These are phyloP conservation scores for Hibiscus trionum DNA, from an alignment of 345 rosid genomes.

Conservation along the genomic window DNA sequence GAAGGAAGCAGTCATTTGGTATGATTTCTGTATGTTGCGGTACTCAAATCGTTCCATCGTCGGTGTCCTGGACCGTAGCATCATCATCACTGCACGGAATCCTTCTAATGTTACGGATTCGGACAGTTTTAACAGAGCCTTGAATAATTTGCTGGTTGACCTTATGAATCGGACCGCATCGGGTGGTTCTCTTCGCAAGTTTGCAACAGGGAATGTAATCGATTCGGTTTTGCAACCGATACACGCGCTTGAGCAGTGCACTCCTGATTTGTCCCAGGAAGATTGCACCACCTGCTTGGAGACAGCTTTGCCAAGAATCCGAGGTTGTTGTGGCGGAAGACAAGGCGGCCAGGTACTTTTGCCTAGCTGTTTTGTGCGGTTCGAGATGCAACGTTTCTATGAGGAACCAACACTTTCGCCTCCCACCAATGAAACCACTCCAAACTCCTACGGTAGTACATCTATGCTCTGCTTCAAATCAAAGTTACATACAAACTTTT, in stretches of 20 bases:
- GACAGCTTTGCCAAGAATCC: background rate
- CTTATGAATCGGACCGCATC: slow-evolving; percentile 12
- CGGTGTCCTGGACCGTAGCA: background rate
- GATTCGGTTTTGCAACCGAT: background rate
- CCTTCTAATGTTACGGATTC: slow-evolving; percentile 5
- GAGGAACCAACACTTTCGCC: background rate
- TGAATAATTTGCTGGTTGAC: background rate
- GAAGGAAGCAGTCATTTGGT: slow-evolving; percentile 19
- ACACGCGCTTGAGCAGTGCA: slow-evolving; percentile 31
- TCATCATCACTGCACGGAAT: background rate
- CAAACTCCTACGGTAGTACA: background rate
- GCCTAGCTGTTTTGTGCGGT: slow-evolving; percentile 27
- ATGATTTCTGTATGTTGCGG: slow-evolving; percentile 22
- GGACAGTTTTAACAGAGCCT: background rate
- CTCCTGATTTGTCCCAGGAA: slow-evolving; percentile 23
- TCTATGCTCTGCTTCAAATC: background rate
- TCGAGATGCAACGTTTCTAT: slow-evolving; percentile 20
- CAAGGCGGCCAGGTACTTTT: slow-evolving; percentile 16
- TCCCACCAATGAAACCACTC: background rate
- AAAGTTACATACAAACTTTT: too few species aligned
- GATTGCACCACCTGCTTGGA: slow-evolving; percentile 17
- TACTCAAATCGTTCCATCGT: slow-evolving; percentile 27
- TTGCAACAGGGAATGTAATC: slow-evolving; percentile 10
- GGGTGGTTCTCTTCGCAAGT: slow-evolving; percentile 17
- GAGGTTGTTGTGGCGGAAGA: slow-evolving; percentile 4